Evolutionary conservation across 768 basidiomycete species (phyloP).

Genomic region (Sporobolomyces phaffii): DNA sequence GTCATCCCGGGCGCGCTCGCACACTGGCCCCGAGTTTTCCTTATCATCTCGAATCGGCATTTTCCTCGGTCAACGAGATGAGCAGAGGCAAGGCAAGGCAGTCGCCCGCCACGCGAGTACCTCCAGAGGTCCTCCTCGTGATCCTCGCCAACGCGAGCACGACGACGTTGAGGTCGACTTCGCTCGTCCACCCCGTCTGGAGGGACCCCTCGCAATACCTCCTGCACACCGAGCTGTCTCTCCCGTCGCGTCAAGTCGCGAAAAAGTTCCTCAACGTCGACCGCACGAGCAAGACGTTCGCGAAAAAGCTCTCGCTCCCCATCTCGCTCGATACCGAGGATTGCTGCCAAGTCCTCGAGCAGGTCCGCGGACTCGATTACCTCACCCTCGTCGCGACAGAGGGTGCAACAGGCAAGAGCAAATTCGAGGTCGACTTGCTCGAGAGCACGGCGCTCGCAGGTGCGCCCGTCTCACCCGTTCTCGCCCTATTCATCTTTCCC

Average conservation of each 20-base stretch:
- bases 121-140: slow-evolving; percentile 19
- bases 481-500: background rate
- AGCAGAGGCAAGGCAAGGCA: background rate
- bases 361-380: background rate
- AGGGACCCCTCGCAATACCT: background rate
- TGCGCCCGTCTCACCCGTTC: background rate
- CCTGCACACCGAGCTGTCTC: slow-evolving; percentile 7
- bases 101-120: background rate
- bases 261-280: background rate
- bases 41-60: too few relatives aligned
- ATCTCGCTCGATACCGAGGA: slow-evolving; percentile 10
- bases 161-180: background rate
- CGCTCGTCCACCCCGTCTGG: slow-evolving; percentile 18
- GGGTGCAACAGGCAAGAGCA: background rate
- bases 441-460: background rate
- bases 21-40: too few relatives aligned
- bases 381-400: background rate
- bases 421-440: slow-evolving; percentile 16
- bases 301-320: background rate
- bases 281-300: background rate
- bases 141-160: background rate
- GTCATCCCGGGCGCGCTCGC: too few relatives aligned
- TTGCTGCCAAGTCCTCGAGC: background rate
- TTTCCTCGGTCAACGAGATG: background rate
- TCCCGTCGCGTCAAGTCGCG: slow-evolving; percentile 6